Evolutionary conservation across 345 rosid genomes (phyloP).

Genomic region (Lumnitzera racemosa): DNA sequence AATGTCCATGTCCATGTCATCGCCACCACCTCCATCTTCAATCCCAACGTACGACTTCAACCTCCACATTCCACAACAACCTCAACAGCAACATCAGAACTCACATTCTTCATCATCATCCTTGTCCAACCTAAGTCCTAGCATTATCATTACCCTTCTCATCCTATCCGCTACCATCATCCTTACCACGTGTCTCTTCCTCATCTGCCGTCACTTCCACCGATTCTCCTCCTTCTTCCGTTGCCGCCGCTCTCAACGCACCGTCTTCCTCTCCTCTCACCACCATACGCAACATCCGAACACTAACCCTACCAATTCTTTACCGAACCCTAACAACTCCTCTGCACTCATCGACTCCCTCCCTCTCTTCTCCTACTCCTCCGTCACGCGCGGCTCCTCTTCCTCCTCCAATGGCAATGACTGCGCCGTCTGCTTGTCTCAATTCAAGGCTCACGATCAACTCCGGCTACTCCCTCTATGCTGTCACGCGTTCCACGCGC

Average conservation of each 20-base stretch:
- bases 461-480: constrained; percentile 85
- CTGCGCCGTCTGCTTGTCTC: constrained; percentile 85
- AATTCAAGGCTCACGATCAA: constrained; percentile 63
- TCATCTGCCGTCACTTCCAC: constrained; percentile 66
- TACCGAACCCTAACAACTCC: constrained; percentile 21
- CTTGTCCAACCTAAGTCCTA: constrained; percentile 48
- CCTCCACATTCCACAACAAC: constrained; percentile 16
- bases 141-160: constrained; percentile 45
- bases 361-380: constrained; percentile 67
- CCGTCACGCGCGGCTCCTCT: constrained; percentile 60
- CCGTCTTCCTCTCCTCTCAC: constrained; percentile 6
- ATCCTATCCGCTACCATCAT: constrained; percentile 52
- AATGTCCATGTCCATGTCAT: no score
- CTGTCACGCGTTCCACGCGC: constrained; percentile 82
- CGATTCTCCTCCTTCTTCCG: constrained; percentile 49
- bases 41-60: neutral
- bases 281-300: constrained; percentile 12
- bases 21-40: neutral
- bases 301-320: neutral
- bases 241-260: constrained; percentile 12
- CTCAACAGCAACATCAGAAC: constrained; percentile 14
- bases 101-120: constrained; percentile 16
- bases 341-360: constrained; percentile 46
- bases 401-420: constrained; percentile 29
- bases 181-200: constrained; percentile 58